Evolutionary conservation across 176 grass and related monocot genomes (phyloP).

Genomic region (Triticum urartu): DNA sequence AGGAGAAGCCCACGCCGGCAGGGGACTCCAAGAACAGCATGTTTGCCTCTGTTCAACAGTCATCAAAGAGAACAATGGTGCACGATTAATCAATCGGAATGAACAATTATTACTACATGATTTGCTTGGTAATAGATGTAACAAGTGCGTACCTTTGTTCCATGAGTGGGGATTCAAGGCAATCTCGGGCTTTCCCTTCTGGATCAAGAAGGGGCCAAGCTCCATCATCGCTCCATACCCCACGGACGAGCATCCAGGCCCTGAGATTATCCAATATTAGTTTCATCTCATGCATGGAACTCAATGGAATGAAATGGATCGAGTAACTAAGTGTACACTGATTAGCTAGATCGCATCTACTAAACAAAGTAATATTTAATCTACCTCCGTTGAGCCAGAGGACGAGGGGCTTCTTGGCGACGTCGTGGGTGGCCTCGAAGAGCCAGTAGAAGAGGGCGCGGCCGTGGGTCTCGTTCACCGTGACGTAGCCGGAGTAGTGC

Average conservation of each 20-base stretch:
- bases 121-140: too few species aligned
- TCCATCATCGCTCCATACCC: slow-evolving; percentile 13
- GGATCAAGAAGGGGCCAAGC: slow-evolving; percentile 14
- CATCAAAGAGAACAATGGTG: not conserved
- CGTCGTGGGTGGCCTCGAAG: not conserved
- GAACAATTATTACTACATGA: too few species aligned
- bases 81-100: not conserved
- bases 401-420: slow-evolving; percentile 8
- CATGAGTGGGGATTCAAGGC: slow-evolving; percentile 8
- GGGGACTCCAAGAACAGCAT: slow-evolving; percentile 80
- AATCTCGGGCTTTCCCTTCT: slow-evolving; percentile 14
- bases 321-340: not conserved
- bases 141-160: not conserved
- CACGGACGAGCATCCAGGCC: slow-evolving; percentile 6
- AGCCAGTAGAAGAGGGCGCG: slow-evolving; percentile 17
- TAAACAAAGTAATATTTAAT: not conserved
- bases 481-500: slow-evolving; percentile 18
- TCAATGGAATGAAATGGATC: not conserved
- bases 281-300: not conserved
- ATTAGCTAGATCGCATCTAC: not conserved
- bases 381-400: slow-evolving; percentile 14
- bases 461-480: slow-evolving; percentile 13
- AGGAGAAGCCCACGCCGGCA: slow-evolving; percentile 84
- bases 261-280: not conserved
- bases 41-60: slow-evolving; percentile 56